Conservation (phyloP, 176 grass and related monocot genomes). For the Zea mays region DNA sequence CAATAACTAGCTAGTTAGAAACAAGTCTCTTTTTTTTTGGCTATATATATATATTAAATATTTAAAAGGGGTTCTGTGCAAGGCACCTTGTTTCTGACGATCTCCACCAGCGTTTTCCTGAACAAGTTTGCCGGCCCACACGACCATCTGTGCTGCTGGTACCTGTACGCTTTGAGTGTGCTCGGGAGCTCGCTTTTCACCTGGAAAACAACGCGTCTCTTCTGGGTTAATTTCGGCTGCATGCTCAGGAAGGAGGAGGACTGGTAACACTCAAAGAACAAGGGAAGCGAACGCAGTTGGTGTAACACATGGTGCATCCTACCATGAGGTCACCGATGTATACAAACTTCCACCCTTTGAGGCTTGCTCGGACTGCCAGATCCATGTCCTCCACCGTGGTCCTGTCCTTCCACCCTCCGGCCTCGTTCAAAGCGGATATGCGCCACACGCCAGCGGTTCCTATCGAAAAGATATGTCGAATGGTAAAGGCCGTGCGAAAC, state of each 20-base stretch:
- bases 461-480: slow-evolving; percentile 28
- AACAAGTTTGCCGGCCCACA: slow-evolving; percentile 76
- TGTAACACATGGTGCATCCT: slow-evolving; percentile 13
- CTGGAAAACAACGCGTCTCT: slow-evolving; percentile 23
- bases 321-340: slow-evolving; percentile 72
- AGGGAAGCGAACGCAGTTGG: background rate
- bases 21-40: background rate
- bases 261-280: background rate
- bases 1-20: slow-evolving; percentile 34
- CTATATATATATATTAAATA: background rate
- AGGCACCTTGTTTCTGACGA: slow-evolving; percentile 66
- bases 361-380: slow-evolving; percentile 67
- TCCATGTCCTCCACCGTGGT: slow-evolving; percentile 90
- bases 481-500: background rate
- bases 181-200: slow-evolving; percentile 88
- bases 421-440: slow-evolving; percentile 65
- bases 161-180: slow-evolving; percentile 66
- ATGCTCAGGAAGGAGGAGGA: background rate
- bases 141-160: slow-evolving; percentile 88
- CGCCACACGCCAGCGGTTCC: slow-evolving; percentile 75
- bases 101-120: slow-evolving; percentile 83
- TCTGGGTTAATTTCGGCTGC: background rate
- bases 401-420: slow-evolving; percentile 76
- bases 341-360: slow-evolving; percentile 79
- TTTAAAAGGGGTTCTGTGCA: slow-evolving; percentile 11